These are phyloP conservation scores for Sonneratia caseolaris DNA, from an alignment of 345 rosid genomes.

Conservation along the genomic window DNA sequence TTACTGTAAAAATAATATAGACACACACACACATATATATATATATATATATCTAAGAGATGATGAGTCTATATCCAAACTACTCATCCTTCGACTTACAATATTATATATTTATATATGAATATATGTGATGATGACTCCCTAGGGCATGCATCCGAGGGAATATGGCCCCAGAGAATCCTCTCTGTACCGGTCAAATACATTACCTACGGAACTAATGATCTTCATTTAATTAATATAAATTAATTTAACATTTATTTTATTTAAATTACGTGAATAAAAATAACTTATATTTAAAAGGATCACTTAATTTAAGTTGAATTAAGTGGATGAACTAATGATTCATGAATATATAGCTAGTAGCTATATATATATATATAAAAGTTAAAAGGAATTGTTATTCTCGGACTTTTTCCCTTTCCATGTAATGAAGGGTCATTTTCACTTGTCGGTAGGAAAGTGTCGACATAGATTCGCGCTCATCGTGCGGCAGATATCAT, in stretches of 20 bases:
- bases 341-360: no score
- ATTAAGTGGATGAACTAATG: no score
- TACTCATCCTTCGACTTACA: no score
- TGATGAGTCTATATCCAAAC: no score
- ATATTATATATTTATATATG: background rate
- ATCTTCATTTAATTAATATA: no score
- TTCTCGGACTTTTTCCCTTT: background rate
- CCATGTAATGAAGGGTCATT: background rate
- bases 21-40: no score
- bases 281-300: no score
- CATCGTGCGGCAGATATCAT: background rate
- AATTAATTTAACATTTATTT: no score
- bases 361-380: background rate
- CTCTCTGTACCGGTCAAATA: background rate
- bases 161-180: background rate
- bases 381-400: background rate
- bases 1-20: no score
- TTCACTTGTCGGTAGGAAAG: background rate
- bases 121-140: background rate
- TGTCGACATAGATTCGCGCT: background rate
- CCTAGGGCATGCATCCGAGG: background rate
- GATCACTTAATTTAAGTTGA: no score
- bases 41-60: no score
- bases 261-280: no score
- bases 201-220: background rate